Evolutionary conservation across 2,329 filamentous ascomycete genomes (phyloP), one percentile per base, ranked within the genome.

Genomic region (Fusarium secorum): DNA sequence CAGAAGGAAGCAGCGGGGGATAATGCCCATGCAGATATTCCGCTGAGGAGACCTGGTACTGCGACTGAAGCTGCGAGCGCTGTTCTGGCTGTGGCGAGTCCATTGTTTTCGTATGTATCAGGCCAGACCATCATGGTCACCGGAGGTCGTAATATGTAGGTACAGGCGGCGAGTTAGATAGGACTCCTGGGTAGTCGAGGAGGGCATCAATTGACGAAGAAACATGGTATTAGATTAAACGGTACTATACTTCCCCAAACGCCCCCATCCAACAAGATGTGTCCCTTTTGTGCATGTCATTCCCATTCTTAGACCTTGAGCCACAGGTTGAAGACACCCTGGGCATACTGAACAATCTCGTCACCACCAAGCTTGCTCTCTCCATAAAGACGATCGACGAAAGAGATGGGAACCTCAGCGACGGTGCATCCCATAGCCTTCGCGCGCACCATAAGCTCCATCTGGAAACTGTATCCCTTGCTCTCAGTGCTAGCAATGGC

Each of bases 381-480:
- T 35, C 96, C 96, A 80, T 97, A 99, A 49, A 99, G 82, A 62
- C 96, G 90, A 81, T 99, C 97, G 42, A 98, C 96, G 81, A 99
- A 99, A 28, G 89, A 93, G 74, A 99, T 99, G 17, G 96, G 96
- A 67, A 97, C 95, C 86, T 99, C 96, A 20, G 93, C 93, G 35
- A 99, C 95, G 39, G 91, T 93, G 84, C 89, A 97, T 2, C 96
- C 95, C 93, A 98, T 95, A 20, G 92, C 93, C 89, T 98, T 98
- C 36, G 96, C 96, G 68, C 95, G 88, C 13, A 98, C 95, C 91
- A 98, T 98, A 90, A 99, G 92, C 87, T 98, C 95, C 96, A 99
- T 99, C 89, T 99, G 96, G 87, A 99, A 99, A 42, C 93, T 95
- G 81, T 98, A 99, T 5, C 96, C 96, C 85, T 98, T 97, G 80